Percentiles rank a stretch among this genome's conserved stretches.
These are phyloP conservation scores for Leccinum barrowsii DNA, from an alignment of 768 basidiomycete species.

Conservation along the genomic window DNA sequence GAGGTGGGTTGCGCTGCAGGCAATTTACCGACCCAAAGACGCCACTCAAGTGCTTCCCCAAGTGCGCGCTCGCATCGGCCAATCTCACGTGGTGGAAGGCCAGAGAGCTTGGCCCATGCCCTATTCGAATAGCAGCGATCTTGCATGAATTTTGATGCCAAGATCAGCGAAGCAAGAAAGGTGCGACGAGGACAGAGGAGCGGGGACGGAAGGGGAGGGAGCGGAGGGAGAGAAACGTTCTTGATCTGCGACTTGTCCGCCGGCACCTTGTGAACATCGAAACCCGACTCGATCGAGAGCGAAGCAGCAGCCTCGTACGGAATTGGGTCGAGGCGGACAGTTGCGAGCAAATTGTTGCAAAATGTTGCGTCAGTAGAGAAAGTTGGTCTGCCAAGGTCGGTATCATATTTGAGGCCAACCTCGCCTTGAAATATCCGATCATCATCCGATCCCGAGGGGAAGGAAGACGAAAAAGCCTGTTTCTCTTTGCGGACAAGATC, in stretches of 20 bases:
- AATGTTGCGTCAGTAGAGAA: slow-evolving; percentile 3
- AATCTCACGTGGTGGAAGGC: slow-evolving; percentile 81
- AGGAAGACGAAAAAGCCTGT: slow-evolving; percentile 38
- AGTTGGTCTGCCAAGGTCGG: slow-evolving; percentile 26
- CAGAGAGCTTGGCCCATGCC: slow-evolving; percentile 94
- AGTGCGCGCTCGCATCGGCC: slow-evolving; percentile 86
- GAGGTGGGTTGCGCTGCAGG: slow-evolving; percentile 33
- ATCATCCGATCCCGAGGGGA: slow-evolving; percentile 40
- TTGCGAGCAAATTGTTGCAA: slow-evolving; percentile 37
- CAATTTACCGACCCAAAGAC: slow-evolving; percentile 88
- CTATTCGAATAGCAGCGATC: slow-evolving; percentile 92
- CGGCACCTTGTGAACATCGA: slow-evolving; percentile 9
- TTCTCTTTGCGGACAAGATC: slow-evolving; percentile 55
- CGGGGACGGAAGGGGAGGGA: slow-evolving; percentile 62
- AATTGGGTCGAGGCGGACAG: slow-evolving; percentile 40
- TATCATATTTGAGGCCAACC: slow-evolving; percentile 41
- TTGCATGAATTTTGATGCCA: slow-evolving; percentile 90
- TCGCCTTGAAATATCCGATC: slow-evolving; percentile 42
- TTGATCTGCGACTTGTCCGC: slow-evolving; percentile 12
- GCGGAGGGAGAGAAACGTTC: slow-evolving; percentile 28
- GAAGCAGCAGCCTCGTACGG: slow-evolving; percentile 13
- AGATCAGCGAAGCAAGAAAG: slow-evolving; percentile 83
- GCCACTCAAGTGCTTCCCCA: slow-evolving; percentile 82
- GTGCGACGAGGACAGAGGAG: slow-evolving; percentile 85
- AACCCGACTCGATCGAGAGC: slow-evolving; percentile 16